Evolutionary conservation across 176 grass and related monocot genomes (phyloP).

Genomic region (Saccharum officinarum): DNA sequence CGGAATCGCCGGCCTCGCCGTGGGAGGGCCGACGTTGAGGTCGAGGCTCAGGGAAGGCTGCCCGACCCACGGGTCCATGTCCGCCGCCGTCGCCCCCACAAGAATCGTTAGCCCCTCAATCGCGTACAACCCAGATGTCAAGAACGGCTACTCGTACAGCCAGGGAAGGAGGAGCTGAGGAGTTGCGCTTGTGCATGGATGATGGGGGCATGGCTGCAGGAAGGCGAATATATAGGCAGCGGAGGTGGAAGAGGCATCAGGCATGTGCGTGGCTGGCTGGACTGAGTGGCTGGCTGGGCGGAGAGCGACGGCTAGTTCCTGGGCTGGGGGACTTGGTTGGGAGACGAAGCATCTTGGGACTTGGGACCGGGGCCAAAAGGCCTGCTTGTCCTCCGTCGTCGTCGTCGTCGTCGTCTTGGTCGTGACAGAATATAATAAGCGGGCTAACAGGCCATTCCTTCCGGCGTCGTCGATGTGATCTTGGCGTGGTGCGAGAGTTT

Average conservation of each 20-base stretch:
- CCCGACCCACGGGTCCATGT: constrained; percentile 56
- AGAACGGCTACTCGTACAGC: neutral
- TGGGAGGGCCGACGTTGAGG: constrained; percentile 52
- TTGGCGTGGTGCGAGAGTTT: neutral
- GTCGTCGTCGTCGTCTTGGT: constrained; percentile 32
- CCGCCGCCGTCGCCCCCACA: neutral
- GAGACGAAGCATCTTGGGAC: constrained; percentile 15
- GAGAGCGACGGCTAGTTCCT: neutral
- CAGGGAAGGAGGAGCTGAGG: no score
- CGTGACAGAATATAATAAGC: constrained; percentile 10
- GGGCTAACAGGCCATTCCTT: no score
- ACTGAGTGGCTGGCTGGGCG: neutral
- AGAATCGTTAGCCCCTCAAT: neutral
- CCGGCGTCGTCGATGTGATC: constrained; percentile 1
- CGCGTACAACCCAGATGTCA: neutral
- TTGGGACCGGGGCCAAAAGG: neutral
- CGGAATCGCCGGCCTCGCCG: neutral
- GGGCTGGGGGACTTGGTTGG: neutral
- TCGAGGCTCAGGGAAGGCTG: constrained; percentile 58
- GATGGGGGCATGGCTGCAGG: neutral
- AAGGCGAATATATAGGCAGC: constrained; percentile 24
- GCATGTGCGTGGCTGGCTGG: neutral
- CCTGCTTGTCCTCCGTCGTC: neutral
- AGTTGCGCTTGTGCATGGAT: neutral
- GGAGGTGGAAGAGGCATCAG: neutral